Evolutionary conservation across 768 basidiomycete species (phyloP), one percentile per base, ranked within the genome.

Genomic region (Russula foetens): DNA sequence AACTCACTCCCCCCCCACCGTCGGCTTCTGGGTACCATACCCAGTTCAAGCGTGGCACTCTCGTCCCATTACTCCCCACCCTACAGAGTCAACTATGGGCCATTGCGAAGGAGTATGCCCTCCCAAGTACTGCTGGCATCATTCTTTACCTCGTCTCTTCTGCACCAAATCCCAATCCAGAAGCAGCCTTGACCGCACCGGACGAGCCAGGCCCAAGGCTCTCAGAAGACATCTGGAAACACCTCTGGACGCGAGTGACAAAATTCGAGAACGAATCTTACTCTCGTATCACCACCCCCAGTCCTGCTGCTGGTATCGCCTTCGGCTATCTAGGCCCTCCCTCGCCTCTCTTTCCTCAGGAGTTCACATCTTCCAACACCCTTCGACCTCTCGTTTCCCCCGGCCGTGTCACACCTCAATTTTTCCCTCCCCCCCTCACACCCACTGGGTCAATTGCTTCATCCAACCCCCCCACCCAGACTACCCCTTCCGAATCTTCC

Each of bases 21-120:
- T 74, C 74, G 50, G 83, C 87, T 1, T 85, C 86, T 7, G 86
- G 87, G n/a, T 89, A 90, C 66, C 86, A 90, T 63, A 77, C 81
- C 19, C 86, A 88, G 52, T 90, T 91, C 69, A 82, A 82, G 15
- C 82, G 95, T 28, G 95, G 95, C 8, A 85, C 84, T n/a, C 78
- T 98, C 14, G 82, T 98, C 4, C 88, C 94, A 0, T 78, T 98
- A 0, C 84, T 94, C 69, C 78, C 93, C 6, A 91, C 87, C 0
- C 75, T 98, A 1, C 86, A 91, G 44, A 81, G 85, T 0, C 95
- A 97, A 70, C 75, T 97, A 11, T 77, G 78, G 23, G 89, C 92
- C 7, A 97, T 98, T 53, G 93, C 95, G 15, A 86, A 86, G 72
- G 95, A 98, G 73, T 98, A 94, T 68, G 90, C 90, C 3, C 76